Conservation (phyloP, 345 rosid genomes). For the Pelargonium nanum region DNA sequence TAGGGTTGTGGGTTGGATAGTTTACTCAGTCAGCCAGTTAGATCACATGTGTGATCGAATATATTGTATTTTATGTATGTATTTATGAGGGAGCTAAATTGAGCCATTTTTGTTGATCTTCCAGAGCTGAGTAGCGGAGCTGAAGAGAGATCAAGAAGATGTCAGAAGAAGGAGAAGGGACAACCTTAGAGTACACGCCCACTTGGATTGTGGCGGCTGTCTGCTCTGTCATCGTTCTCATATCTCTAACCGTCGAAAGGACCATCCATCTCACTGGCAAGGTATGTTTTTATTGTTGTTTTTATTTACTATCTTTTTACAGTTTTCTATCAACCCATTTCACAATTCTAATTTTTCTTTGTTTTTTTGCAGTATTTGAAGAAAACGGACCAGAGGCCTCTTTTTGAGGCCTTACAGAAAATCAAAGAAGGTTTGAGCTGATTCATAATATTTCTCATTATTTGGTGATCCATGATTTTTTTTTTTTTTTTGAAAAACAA, state of each 20-base stretch:
- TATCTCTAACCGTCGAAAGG: constrained; percentile 66
- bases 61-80: too few relatives aligned
- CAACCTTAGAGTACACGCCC: constrained; percentile 58
- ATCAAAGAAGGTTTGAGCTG: constrained; percentile 62
- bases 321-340: background rate
- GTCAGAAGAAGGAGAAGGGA: constrained; percentile 42
- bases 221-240: constrained; percentile 57
- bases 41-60: too few relatives aligned
- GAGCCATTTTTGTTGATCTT: background rate
- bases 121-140: background rate
- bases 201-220: constrained; percentile 84
- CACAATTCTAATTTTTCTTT: background rate
- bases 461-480: background rate
- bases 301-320: background rate
- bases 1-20: too few relatives aligned
- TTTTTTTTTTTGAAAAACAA: background rate
- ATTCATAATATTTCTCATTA: background rate
- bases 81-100: too few relatives aligned
- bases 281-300: constrained; percentile 19
- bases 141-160: constrained; percentile 11
- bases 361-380: constrained; percentile 32
- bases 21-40: too few relatives aligned
- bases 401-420: constrained; percentile 64
- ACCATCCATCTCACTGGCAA: constrained; percentile 62
- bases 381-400: constrained; percentile 57